Evolutionary conservation across 1,284 basidiomycete genomes (phyloP), one percentile per base, ranked within the genome.

Genomic region (Boletus mariae): DNA sequence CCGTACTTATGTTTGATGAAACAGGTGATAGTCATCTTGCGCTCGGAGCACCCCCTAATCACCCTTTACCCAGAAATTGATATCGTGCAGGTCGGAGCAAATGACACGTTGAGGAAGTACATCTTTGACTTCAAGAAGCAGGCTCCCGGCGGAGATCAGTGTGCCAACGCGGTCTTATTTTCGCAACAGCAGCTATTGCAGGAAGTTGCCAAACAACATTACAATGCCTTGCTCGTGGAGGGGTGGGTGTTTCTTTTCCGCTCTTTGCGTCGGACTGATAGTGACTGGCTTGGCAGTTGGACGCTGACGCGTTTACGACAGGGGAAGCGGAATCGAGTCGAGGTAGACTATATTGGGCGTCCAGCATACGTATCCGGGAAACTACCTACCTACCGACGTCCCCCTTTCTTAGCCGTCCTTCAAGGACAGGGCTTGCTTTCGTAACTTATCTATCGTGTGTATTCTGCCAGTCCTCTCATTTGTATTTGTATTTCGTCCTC

Each of bases 351-450:
- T 68, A 76, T 68, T 49, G 88, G 81, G 15, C 77, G 84, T 57
- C 84, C 85, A 20, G 88, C 84, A 44, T 78, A 74, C 57, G 73
- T 77, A 25, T 63, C 70, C 2, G 80, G 77, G 17, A 77, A 82
- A 59, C 57, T 73, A 9, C 72, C 76, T 28, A 61, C 69, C 47
- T 66, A 68, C 42, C 75, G 74, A 32, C 72, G 72, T 42, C 86
- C 87, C 37, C 87, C 87, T 1, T 90, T 85, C 69, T 77, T 87
- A 59, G 83, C 75, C 41, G 74, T 89, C 52, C 71, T 89, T 43
- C 64, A 74, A 55, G 65, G 61, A 55, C 59, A 69, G 51, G 71
- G 62, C 58, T 52, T 55, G 26, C 51, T 59, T 51, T 53, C 54
- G 55, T 71, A 68, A 71, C 55, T 68, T 59, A 59, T 69, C 15